Conservation (phyloP, 371 early-diverging fungal genomes). For the Mortierella sp. region DNA sequence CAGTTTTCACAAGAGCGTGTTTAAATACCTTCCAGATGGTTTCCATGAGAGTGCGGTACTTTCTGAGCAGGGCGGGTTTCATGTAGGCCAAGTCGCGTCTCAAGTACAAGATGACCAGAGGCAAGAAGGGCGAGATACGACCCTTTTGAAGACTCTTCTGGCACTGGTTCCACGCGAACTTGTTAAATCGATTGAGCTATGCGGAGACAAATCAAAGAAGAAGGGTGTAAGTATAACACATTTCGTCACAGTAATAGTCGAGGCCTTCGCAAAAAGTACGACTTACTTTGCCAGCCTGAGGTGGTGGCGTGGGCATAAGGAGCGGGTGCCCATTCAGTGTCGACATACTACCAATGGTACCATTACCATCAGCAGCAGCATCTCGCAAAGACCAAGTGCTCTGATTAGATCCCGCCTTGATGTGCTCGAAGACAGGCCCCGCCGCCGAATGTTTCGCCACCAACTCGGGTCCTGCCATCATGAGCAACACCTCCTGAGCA, state of each 20-base stretch:
- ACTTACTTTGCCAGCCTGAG: conserved; percentile 39
- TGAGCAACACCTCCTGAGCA: conserved; percentile 45
- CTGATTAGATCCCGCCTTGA: conserved; percentile 38
- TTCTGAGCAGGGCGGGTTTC: conserved; percentile 49
- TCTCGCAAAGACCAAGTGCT: conserved; percentile 14
- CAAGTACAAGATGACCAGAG: conserved; percentile 57
- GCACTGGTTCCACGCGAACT: conserved; percentile 60
- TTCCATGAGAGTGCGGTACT: conserved; percentile 50
- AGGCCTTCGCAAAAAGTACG: background rate
- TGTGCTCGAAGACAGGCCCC: conserved; percentile 33
- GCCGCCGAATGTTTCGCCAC: conserved; percentile 12
- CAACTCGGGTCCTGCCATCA: conserved; percentile 39
- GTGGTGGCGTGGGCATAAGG: conserved; percentile 17
- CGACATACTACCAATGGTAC: background rate
- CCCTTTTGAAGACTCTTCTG: conserved; percentile 51
- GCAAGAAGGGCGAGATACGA: conserved; percentile 54
- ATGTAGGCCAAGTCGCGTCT: conserved; percentile 60
- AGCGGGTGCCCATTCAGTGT: background rate
- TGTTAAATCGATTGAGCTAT: conserved; percentile 59
- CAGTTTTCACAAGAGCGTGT: background rate
- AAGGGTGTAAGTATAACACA: background rate
- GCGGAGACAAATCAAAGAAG: background rate
- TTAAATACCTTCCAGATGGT: conserved; percentile 52
- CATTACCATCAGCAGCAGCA: conserved; percentile 7
- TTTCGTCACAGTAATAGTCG: background rate